Evolutionary conservation across 441 rosid species (phyloP).

Genomic region (Adansonia rubrostipa): DNA sequence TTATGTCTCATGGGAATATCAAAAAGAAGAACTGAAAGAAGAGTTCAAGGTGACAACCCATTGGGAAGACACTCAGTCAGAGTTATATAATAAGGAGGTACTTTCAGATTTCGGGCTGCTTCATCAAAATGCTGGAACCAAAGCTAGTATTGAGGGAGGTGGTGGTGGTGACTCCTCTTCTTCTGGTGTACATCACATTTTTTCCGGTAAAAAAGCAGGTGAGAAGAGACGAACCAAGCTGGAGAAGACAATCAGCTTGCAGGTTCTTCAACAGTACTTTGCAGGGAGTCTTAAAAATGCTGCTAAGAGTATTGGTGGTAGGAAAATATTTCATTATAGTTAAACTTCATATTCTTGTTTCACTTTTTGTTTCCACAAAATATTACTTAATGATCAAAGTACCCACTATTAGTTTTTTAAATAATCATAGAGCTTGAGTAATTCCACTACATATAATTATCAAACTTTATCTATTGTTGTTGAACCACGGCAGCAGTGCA

Average conservation of each 20-base stretch:
- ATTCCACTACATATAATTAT: background rate
- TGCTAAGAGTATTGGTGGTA: slow-evolving; percentile 89
- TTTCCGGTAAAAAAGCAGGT: slow-evolving; percentile 46
- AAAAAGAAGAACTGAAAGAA: slow-evolving; percentile 64
- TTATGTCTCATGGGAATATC: slow-evolving; percentile 62
- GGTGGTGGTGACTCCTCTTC: slow-evolving; percentile 38
- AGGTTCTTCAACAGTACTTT: slow-evolving; percentile 75
- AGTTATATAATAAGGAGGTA: slow-evolving; percentile 26
- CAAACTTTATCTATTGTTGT: slow-evolving; percentile 11
- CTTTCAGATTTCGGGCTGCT: slow-evolving; percentile 42
- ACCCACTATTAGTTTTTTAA: background rate
- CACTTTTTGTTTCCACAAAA: background rate
- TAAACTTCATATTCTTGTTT: slow-evolving; percentile 20
- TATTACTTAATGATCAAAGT: background rate
- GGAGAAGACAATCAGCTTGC: slow-evolving; percentile 76
- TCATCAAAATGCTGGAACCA: slow-evolving; percentile 40
- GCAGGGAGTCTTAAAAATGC: slow-evolving; percentile 95
- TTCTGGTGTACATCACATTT: slow-evolving; percentile 33
- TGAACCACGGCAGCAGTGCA: slow-evolving; percentile 11
- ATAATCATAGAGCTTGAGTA: background rate
- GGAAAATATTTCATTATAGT: slow-evolving; percentile 29
- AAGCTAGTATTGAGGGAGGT: slow-evolving; percentile 28
- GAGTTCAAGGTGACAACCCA: slow-evolving; percentile 52
- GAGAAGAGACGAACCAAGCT: slow-evolving; percentile 66
- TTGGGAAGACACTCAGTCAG: slow-evolving; percentile 47